phyloP scores from a whole-genome alignment of 169 alveolate genomes.

The Cryptosporidium meleagridis region DNA sequence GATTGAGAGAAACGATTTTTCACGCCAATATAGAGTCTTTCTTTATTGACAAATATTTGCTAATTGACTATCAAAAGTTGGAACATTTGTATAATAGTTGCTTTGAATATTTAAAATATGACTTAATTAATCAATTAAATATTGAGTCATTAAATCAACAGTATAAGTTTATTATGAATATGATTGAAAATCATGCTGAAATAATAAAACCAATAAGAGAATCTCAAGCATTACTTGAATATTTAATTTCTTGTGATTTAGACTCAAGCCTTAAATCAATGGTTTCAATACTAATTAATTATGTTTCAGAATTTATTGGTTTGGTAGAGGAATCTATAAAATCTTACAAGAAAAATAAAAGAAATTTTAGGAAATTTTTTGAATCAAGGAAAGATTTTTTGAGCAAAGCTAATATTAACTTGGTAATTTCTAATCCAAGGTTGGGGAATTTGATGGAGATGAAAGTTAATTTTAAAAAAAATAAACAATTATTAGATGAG shows the following conservation, averaged over 20 bases:
- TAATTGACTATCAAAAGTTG: neutral
- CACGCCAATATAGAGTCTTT: neutral
- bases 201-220: neutral
- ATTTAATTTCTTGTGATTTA: neutral
- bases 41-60: neutral
- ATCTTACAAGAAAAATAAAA: neutral
- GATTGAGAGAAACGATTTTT: neutral
- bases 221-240: neutral
- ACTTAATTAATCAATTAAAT: neutral
- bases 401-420: neutral
- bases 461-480: neutral
- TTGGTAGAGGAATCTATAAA: neutral
- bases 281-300: neutral
- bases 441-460: neutral
- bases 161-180: neutral
- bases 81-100: neutral
- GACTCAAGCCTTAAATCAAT: neutral
- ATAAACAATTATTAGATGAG: neutral
- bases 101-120: neutral
- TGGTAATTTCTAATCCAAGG: neutral
- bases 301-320: neutral
- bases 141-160: neutral
- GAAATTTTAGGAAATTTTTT: neutral
- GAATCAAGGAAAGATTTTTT: neutral
- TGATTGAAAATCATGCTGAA: neutral